A percentile compares a stretch with the other conserved stretches of the same genome.
phyloP scores from a whole-genome alignment of 164 flowering plant species.

The Kalanchoe fedtschenkoi region DNA sequence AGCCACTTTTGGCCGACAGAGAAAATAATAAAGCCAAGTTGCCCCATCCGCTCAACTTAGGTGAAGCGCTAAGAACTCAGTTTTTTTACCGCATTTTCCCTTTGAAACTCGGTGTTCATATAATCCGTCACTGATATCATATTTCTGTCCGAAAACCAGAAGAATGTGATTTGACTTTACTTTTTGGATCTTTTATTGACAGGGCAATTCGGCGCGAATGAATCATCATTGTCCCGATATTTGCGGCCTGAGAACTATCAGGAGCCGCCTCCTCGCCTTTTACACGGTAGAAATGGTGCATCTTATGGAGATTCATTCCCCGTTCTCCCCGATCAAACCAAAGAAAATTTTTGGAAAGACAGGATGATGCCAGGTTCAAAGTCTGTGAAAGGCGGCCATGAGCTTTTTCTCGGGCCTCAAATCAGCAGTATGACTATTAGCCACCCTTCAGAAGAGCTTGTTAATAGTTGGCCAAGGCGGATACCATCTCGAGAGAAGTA shows the following conservation, averaged over 20 bases:
- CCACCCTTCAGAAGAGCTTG: slow-evolving; percentile 20
- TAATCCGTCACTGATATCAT: background rate
- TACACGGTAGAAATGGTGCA: slow-evolving; percentile 14
- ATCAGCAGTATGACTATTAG: slow-evolving; percentile 23
- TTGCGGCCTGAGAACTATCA: slow-evolving; percentile 20
- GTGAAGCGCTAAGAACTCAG: background rate
- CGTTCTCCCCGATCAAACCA: slow-evolving; percentile 21
- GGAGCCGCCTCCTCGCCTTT: slow-evolving; percentile 22
- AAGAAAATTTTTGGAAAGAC: slow-evolving; percentile 20
- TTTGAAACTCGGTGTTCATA: background rate
- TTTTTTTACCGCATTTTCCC: background rate
- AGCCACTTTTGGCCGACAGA: background rate
- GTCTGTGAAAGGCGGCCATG: slow-evolving; percentile 19
- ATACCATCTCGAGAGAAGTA: slow-evolving; percentile 1
- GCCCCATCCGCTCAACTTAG: background rate
- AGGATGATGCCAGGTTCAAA: slow-evolving; percentile 11
- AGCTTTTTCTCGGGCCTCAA: slow-evolving; percentile 16
- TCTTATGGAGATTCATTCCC: slow-evolving; percentile 16
- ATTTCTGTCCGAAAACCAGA: background rate
- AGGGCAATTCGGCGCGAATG: slow-evolving; percentile 26
- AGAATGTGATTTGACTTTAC: slow-evolving; percentile 1
- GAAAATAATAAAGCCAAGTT: background rate
- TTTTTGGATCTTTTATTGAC: slow-evolving; percentile 9
- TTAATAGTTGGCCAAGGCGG: slow-evolving; percentile 17
- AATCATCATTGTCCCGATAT: slow-evolving; percentile 19